Conservation (phyloP, 371 early-diverging fungal genomes). For the Syncephalis plumigaleata region DNA sequence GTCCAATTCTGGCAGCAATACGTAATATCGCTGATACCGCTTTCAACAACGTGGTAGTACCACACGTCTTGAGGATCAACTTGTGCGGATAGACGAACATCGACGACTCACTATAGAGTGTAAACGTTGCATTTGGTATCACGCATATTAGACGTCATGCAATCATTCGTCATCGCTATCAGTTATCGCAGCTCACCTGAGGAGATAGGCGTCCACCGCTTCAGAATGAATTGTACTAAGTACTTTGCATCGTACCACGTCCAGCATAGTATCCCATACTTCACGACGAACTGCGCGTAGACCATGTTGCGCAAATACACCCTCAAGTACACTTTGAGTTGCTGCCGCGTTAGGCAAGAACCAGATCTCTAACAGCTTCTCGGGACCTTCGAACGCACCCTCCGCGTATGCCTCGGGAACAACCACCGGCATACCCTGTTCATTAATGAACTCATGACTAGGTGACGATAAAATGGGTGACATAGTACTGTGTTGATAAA, state of each 20-base stretch:
- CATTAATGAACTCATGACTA: no score
- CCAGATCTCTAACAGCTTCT: constrained; percentile 93
- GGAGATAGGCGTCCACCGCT: constrained; percentile 69
- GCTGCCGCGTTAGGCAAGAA: constrained; percentile 28
- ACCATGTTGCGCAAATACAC: constrained; percentile 25
- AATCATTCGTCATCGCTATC: no score
- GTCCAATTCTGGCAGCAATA: constrained; percentile 54
- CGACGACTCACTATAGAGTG: constrained; percentile 65
- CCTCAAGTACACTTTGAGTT: constrained; percentile 11
- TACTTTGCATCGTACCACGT: constrained; percentile 82
- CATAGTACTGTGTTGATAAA: no score
- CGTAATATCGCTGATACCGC: constrained; percentile 69
- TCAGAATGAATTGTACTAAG: constrained; percentile 63
- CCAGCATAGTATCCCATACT: constrained; percentile 80
- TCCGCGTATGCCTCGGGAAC: background rate
- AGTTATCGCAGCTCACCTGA: constrained; percentile 28
- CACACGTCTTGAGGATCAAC: constrained; percentile 91
- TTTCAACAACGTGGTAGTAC: constrained; percentile 81
- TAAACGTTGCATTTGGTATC: constrained; percentile 6
- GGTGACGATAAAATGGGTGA: no score
- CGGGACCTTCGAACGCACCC: constrained; percentile 78
- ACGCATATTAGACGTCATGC: background rate
- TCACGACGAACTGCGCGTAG: constrained; percentile 54
- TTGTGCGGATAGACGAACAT: constrained; percentile 93
- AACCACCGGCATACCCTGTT: no score